phyloP scores from a whole-genome alignment of 139 green algal genomes.

The Picochlorum sp. region DNA sequence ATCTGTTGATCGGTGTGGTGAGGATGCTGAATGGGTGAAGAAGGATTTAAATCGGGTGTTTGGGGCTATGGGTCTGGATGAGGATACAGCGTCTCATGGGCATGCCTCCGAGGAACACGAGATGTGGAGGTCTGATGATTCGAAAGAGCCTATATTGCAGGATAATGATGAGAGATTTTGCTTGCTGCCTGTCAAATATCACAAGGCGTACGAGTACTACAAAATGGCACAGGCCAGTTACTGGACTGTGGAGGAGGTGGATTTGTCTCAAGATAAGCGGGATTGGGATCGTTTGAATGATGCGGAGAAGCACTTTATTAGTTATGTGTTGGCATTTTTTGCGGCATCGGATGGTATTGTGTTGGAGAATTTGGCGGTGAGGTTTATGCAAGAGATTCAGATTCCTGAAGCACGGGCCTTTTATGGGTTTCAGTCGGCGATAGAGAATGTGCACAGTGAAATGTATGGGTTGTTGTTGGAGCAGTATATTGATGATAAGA shows the following conservation, averaged over 20 bases:
- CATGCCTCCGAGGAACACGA: not conserved
- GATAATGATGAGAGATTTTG: constrained; percentile 27
- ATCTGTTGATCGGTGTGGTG: not conserved
- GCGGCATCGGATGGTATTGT: constrained; percentile 81
- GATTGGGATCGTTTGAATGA: constrained; percentile 51
- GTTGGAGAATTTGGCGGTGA: constrained; percentile 69
- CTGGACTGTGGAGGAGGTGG: constrained; percentile 75
- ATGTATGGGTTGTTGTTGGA: constrained; percentile 74
- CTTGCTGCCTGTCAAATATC: constrained; percentile 30
- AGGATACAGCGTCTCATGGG: not conserved
- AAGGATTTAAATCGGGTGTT: not conserved
- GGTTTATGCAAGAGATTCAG: constrained; percentile 82
- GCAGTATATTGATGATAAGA: constrained; percentile 48
- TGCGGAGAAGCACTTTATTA: constrained; percentile 75
- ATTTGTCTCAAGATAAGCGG: constrained; percentile 54
- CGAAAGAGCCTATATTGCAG: constrained; percentile 25
- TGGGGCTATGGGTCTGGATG: not conserved
- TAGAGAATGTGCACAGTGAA: constrained; percentile 80
- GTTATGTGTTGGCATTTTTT: constrained; percentile 82
- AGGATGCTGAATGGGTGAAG: not conserved
- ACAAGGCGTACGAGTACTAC: constrained; percentile 54
- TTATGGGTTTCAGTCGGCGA: constrained; percentile 82
- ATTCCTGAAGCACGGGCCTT: constrained; percentile 73
- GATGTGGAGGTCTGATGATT: too few species aligned
- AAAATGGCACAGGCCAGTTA: constrained; percentile 67